Evolutionary conservation across 179 eudicot genomes (phyloP), one percentile per base, ranked within the genome.

Genomic region (Patellifolia procumbens): DNA sequence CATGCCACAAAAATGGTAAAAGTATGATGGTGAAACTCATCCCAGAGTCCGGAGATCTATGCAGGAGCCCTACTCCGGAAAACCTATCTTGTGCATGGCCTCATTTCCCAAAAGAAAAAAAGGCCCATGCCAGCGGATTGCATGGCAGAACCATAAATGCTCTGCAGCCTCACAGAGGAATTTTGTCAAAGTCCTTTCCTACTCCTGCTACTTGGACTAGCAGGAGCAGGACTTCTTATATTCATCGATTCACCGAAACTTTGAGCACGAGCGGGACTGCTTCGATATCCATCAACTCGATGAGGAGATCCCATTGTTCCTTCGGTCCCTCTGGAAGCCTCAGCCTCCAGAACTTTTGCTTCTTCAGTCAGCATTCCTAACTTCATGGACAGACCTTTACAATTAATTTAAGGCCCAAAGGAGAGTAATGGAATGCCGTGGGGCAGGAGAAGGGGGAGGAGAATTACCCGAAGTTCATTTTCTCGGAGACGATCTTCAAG

Each of bases 401-500:
- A 3, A 53, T 82, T 16, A 78, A 64, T 53, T 55, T 66, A 42
- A 8, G 11, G 31, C 4, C 1, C 31, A 10, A 66, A 11, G 31
- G 32, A 65, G 29, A 42, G 2, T 48, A 42, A 43, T 4, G 28
- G 49, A 39, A 20, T 1, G 16, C 4, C 4, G 24, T 2, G 69
- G 46, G 13, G 1, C 32, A 7, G 5, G 20, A 7, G 49, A 22
- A 20, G 5, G 0, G 46, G 16, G 35, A 24, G 46, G 48, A 28
- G 64, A 31, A 20, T 59, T 88, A 95, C 99, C 95, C 91, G 90
- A 60, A 89, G 74, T 81, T 91, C 97, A 80, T 95, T 95, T 70
- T 91, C 96, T 77, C 86, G 86, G 45, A 88, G 77, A 49, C 85
- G 96, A 72, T 88, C 94, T 83, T 91, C 93, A 58, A 95, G 97